phyloP scores from a whole-genome alignment of 1,284 basidiomycete species.

The Mixia osmundae region DNA sequence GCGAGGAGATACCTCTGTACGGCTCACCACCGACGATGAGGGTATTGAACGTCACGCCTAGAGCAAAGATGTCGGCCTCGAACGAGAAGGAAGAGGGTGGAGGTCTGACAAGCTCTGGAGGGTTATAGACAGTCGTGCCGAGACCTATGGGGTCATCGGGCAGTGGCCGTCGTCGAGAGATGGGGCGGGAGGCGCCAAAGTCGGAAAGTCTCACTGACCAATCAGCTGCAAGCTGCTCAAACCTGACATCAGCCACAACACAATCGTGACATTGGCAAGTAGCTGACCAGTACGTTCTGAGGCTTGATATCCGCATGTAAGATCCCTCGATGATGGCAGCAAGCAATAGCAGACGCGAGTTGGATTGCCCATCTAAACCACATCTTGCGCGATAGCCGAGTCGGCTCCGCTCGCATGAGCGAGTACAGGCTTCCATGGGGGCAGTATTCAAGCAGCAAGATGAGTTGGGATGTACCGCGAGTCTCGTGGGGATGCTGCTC shows the following conservation, averaged over 20 bases:
- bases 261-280: neutral
- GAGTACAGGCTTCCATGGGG: slow-evolving; percentile 23
- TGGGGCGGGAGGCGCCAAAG: slow-evolving; percentile 27
- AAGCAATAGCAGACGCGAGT: slow-evolving; percentile 22
- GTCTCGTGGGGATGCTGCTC: slow-evolving; percentile 3
- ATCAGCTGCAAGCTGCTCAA: slow-evolving; percentile 10
- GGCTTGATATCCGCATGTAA: slow-evolving; percentile 29
- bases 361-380: slow-evolving; percentile 25
- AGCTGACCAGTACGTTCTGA: slow-evolving; percentile 17
- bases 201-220: slow-evolving; percentile 25
- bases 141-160: slow-evolving; percentile 27
- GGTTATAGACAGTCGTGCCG: slow-evolving; percentile 28
- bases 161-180: slow-evolving; percentile 21
- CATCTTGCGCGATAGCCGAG: slow-evolving; percentile 18
- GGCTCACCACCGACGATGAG: slow-evolving; percentile 27
- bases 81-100: slow-evolving; percentile 23
- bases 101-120: slow-evolving; percentile 27
- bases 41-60: slow-evolving; percentile 27
- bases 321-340: slow-evolving; percentile 25
- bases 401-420: slow-evolving; percentile 22
- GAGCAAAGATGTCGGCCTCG: slow-evolving; percentile 28
- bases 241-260: neutral
- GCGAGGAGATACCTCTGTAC: slow-evolving; percentile 13
- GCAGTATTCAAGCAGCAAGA: slow-evolving; percentile 24
- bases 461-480: too few relatives aligned